Evolutionary conservation across 169 alveolate species (phyloP).

Genomic region (Cytauxzoon felis): DNA sequence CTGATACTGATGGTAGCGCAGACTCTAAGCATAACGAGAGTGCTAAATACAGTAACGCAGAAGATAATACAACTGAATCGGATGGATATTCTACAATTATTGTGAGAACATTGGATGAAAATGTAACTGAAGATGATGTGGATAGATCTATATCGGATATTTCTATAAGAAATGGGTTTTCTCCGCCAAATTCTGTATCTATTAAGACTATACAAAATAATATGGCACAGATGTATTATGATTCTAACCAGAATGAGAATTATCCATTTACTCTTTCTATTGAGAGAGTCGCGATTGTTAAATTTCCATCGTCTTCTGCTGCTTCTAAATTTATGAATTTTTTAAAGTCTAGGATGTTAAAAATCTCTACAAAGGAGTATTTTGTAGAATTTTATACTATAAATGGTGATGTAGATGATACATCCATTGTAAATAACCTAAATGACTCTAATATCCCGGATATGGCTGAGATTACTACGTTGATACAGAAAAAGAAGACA

Average conservation of each 20-base stretch:
- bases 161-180: conserved; percentile 65
- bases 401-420: conserved; percentile 34
- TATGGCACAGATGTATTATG: background rate
- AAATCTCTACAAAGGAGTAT: conserved; percentile 12
- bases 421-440: conserved; percentile 7
- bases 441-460: conserved; percentile 12
- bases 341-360: conserved; percentile 6
- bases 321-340: conserved; percentile 55
- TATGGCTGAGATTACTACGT: conserved; percentile 8
- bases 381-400: conserved; percentile 52
- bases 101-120: conserved; percentile 26
- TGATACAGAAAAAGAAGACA: conserved; percentile 15
- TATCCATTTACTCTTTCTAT: background rate
- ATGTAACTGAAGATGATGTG: conserved; percentile 65
- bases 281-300: conserved; percentile 36
- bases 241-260: background rate
- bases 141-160: conserved; percentile 65
- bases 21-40: no score
- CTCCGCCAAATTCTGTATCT: conserved; percentile 60
- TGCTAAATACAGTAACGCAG: no score
- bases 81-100: conserved; percentile 34
- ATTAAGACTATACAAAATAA: background rate
- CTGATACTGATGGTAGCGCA: no score
- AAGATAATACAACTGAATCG: background rate
- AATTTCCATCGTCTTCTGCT: conserved; percentile 48